A percentile compares a stretch with the other conserved stretches of the same genome.
phyloP scores from a whole-genome alignment of 179 eudicot species.

The Beta macrorhiza region DNA sequence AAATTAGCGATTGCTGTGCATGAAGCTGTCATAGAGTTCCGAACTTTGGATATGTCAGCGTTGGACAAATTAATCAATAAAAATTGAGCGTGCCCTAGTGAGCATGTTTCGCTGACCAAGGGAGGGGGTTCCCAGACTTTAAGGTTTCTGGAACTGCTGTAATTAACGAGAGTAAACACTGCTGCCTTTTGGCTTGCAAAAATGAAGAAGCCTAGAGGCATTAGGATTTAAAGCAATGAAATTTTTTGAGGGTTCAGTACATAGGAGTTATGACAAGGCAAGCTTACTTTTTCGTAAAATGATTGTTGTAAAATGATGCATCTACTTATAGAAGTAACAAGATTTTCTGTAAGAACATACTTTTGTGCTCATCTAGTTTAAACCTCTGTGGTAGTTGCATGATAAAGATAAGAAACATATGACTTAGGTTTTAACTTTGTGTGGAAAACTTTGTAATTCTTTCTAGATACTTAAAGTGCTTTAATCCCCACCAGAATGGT shows the following conservation, averaged over 20 bases:
- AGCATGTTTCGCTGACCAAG: background rate
- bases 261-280: background rate
- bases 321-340: no score
- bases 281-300: background rate
- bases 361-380: no score
- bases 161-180: background rate
- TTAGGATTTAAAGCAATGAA: background rate
- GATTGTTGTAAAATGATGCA: background rate
- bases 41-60: slow-evolving; percentile 74
- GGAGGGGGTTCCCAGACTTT: background rate
- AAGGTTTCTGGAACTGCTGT: background rate
- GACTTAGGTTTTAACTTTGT: no score
- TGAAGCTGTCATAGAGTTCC: slow-evolving; percentile 58
- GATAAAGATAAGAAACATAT: no score
- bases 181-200: background rate
- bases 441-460: no score
- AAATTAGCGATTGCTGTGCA: slow-evolving; percentile 72
- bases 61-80: slow-evolving; percentile 51
- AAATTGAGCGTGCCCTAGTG: slow-evolving; percentile 18
- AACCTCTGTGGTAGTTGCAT: no score
- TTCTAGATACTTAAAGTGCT: no score
- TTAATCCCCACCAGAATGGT: no score
- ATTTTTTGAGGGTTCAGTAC: background rate
- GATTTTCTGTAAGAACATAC: no score
- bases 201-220: background rate